Percentiles rank a stretch among this genome's conserved stretches.
Conservation (phyloP, 352 stramenopile species). For the Phytophthora nicotianae region DNA sequence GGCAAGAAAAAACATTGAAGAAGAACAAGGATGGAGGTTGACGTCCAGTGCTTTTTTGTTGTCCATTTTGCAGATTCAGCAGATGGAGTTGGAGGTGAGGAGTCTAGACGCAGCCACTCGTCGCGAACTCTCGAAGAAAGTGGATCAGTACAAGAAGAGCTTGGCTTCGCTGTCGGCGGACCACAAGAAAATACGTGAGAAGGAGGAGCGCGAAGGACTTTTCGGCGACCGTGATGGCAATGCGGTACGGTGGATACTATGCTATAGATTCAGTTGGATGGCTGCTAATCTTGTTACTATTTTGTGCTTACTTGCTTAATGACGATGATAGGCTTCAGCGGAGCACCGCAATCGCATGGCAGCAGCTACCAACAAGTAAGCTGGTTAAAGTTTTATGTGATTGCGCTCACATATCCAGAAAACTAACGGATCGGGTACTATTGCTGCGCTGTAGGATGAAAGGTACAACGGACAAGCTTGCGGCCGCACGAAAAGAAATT, state of each 20-base stretch:
- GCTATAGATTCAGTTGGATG: not conserved
- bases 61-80: slow-evolving; percentile 64
- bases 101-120: slow-evolving; percentile 79
- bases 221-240: slow-evolving; percentile 81
- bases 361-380: slow-evolving; percentile 81
- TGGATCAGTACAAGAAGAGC: slow-evolving; percentile 91
- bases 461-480: slow-evolving; percentile 80
- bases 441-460: slow-evolving; percentile 65
- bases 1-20: not conserved
- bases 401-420: not conserved
- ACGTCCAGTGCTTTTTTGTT: not conserved
- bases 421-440: not conserved
- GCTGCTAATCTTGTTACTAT: not conserved
- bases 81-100: slow-evolving; percentile 90
- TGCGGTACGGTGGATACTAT: slow-evolving; percentile 36
- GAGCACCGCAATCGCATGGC: slow-evolving; percentile 83
- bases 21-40: not conserved
- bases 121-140: slow-evolving; percentile 88
- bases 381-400: not conserved
- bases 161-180: slow-evolving; percentile 81
- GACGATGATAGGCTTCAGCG: slow-evolving; percentile 52
- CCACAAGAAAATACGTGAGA: slow-evolving; percentile 82
- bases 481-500: slow-evolving; percentile 79
- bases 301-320: slow-evolving; percentile 4
- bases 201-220: slow-evolving; percentile 83